Evolutionary conservation across 164 flowering plant species (phyloP).

Genomic region (Liquidambar formosana): DNA sequence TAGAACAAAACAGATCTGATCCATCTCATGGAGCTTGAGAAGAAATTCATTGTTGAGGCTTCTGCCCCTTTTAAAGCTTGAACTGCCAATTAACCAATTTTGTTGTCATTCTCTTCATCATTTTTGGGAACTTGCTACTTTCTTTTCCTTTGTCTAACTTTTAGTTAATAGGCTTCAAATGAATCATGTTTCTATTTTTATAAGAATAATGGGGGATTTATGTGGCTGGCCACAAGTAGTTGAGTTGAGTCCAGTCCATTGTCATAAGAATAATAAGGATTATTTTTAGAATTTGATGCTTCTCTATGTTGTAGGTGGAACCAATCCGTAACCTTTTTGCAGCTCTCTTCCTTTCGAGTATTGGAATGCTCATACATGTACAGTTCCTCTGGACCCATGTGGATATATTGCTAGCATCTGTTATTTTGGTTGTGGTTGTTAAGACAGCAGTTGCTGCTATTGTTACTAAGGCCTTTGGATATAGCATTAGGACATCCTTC

Average conservation of each 20-base stretch:
- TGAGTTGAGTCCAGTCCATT: background rate
- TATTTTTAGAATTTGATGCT: constrained; percentile 2
- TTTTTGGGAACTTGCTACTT: too few species aligned
- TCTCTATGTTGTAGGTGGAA: constrained; percentile 69
- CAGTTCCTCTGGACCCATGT: constrained; percentile 94
- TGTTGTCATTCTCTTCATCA: too few species aligned
- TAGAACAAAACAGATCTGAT: too few species aligned
- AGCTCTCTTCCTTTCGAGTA: constrained; percentile 93
- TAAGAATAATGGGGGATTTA: background rate
- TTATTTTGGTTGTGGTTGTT: constrained; percentile 76
- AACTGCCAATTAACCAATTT: too few species aligned
- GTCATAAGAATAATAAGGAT: background rate
- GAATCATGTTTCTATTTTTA: background rate
- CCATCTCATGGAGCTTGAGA: too few species aligned
- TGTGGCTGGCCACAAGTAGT: background rate
- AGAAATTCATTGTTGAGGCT: too few species aligned
- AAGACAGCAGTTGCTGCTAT: constrained; percentile 68
- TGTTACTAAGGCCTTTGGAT: constrained; percentile 77
- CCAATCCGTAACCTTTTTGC: constrained; percentile 96
- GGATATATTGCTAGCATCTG: constrained; percentile 92
- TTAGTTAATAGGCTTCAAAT: too few species aligned
- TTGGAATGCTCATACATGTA: constrained; percentile 96
- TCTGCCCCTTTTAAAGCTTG: too few species aligned
- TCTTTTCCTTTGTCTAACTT: too few species aligned
- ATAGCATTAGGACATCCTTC: constrained; percentile 61